Evolutionary conservation across 2,329 filamentous ascomycete species (phyloP).

Genomic region (Botrytis elliptica): DNA sequence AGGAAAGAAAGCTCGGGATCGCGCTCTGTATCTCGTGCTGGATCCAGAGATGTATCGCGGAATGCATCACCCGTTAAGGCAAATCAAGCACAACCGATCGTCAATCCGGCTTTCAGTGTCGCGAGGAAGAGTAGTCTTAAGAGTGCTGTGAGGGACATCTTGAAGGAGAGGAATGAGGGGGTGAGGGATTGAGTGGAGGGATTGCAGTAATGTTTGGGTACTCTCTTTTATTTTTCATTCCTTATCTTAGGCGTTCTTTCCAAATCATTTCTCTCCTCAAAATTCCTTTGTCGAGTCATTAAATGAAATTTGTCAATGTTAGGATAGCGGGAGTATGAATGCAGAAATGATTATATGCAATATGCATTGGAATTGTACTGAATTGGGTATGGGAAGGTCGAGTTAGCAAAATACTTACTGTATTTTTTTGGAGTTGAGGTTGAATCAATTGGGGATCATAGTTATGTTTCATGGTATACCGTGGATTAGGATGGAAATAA

Average conservation of each 20-base stretch:
- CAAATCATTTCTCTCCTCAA: neutral
- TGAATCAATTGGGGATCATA: neutral
- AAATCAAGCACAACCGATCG: conserved; percentile 9
- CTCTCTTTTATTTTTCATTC: neutral
- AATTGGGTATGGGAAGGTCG: neutral
- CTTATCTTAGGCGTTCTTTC: neutral
- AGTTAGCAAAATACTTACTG: neutral
- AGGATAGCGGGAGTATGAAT: conserved; percentile 4
- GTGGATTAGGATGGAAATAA: neutral
- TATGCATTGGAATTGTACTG: conserved; percentile 12
- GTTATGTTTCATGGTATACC: neutral
- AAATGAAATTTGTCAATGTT: neutral
- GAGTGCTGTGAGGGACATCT: conserved; percentile 10
- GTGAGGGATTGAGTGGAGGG: neutral
- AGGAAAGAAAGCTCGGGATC: neutral
- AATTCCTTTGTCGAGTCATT: neutral
- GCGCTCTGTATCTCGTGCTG: neutral
- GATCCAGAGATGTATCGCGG: conserved; percentile 9
- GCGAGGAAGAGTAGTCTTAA: conserved; percentile 9
- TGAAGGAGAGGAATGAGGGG: conserved; percentile 4
- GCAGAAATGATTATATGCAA: conserved; percentile 13
- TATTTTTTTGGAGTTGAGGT: neutral
- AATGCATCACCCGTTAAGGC: conserved; percentile 9
- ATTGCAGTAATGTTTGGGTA: neutral
- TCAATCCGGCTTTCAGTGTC: conserved; percentile 1